phyloP scores from a whole-genome alignment of 2,329 filamentous ascomycete species.

The Colletotrichum spinosum region DNA sequence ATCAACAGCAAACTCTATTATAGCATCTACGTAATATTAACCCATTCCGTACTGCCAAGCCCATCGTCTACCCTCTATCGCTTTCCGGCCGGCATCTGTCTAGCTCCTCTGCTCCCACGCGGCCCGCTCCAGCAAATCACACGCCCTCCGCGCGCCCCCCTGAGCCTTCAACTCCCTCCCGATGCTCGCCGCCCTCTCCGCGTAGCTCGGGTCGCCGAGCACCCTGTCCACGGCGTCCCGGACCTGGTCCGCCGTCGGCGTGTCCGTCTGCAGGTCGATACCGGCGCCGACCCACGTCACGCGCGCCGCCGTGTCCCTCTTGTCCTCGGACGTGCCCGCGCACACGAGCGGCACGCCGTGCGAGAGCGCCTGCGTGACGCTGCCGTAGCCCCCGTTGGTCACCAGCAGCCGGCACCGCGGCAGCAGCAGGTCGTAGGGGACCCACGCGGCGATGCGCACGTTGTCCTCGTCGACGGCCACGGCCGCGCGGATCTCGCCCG shows the following conservation, averaged over 20 bases:
- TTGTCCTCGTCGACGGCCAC: conserved; percentile 41
- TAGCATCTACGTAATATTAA: background rate
- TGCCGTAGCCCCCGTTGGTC: conserved; percentile 53
- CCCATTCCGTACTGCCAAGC: too few species aligned
- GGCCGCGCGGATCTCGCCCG: conserved; percentile 41
- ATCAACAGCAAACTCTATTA: background rate
- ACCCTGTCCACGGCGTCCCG: conserved; percentile 42
- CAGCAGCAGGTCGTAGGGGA: conserved; percentile 51
- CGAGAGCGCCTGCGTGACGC: conserved; percentile 49
- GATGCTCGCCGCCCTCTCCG: conserved; percentile 40
- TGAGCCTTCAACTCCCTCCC: conserved; percentile 44
- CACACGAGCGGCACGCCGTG: conserved; percentile 50
- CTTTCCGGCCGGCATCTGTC: too few species aligned
- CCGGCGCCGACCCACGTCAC: conserved; percentile 47
- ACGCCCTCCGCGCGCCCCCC: conserved; percentile 43
- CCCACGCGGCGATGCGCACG: conserved; percentile 47
- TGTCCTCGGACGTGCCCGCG: conserved; percentile 51
- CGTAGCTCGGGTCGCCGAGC: conserved; percentile 41
- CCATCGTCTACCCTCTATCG: background rate
- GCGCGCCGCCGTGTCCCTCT: conserved; percentile 50
- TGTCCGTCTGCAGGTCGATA: conserved; percentile 51
- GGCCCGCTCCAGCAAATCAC: conserved; percentile 45
- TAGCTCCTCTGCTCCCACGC: conserved; percentile 1
- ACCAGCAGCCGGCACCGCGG: conserved; percentile 48
- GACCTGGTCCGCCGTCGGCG: conserved; percentile 43